Conservation (phyloP, 805 yeast genomes). For the Suhomyces canberraensis region DNA sequence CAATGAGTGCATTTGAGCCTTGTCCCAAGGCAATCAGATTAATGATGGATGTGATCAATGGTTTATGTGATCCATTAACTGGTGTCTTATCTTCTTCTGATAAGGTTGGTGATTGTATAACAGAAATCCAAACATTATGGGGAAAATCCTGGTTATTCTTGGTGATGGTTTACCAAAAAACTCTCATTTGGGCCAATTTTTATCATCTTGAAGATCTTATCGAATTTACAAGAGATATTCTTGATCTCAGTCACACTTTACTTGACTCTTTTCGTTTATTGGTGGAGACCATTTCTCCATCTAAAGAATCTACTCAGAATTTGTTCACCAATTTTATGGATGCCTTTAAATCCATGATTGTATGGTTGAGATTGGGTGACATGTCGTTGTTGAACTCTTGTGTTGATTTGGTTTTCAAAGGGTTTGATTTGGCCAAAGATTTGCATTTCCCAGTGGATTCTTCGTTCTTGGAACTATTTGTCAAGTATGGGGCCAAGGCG, state of each 20-base stretch:
- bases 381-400: slow-evolving; percentile 68
- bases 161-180: slow-evolving; percentile 61
- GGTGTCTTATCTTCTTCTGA: slow-evolving; percentile 44
- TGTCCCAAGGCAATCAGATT: slow-evolving; percentile 73
- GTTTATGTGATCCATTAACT: slow-evolving; percentile 61
- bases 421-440: slow-evolving; percentile 62
- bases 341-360: slow-evolving; percentile 66
- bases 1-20: slow-evolving; percentile 59
- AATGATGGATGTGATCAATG: slow-evolving; percentile 65
- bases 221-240: slow-evolving; percentile 82
- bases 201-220: slow-evolving; percentile 56
- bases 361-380: slow-evolving; percentile 84
- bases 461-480: slow-evolving; percentile 52
- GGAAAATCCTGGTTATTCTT: slow-evolving; percentile 66
- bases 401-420: slow-evolving; percentile 62
- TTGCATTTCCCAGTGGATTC: slow-evolving; percentile 50
- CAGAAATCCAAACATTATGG: slow-evolving; percentile 55
- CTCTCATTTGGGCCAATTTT: slow-evolving; percentile 71
- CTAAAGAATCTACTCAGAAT: slow-evolving; percentile 2
- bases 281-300: slow-evolving; percentile 13
- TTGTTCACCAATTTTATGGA: slow-evolving; percentile 54
- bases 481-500: slow-evolving; percentile 63
- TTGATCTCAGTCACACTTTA: slow-evolving; percentile 70
- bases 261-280: slow-evolving; percentile 61
- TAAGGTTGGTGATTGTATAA: slow-evolving; percentile 6